Conservation (phyloP, 352 stramenopile genomes). For the Globisporangium okanoganense region DNA sequence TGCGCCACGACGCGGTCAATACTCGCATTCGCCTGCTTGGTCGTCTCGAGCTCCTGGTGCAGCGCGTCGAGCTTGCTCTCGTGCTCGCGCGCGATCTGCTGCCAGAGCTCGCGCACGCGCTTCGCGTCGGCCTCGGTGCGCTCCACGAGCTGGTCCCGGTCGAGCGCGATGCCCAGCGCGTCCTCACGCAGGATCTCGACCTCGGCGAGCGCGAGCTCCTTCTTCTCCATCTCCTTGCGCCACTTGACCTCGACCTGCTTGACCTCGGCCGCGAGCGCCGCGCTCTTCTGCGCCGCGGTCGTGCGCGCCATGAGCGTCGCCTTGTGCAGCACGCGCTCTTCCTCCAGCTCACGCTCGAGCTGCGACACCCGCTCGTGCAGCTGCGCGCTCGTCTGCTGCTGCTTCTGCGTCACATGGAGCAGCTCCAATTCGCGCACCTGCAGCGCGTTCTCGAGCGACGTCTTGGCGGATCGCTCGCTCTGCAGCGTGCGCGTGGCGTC, state of each 20-base stretch:
- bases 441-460: conserved; percentile 51
- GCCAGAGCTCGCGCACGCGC: conserved; percentile 72
- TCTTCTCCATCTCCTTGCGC: conserved; percentile 63
- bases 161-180: conserved; percentile 28
- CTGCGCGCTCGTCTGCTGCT: conserved; percentile 42
- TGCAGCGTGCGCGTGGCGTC: conserved; percentile 41
- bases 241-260: conserved; percentile 50
- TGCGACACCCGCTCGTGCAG: conserved; percentile 39
- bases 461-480: conserved; percentile 31
- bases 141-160: conserved; percentile 60
- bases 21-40: conserved; percentile 21
- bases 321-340: conserved; percentile 47
- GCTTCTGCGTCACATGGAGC: conserved; percentile 58
- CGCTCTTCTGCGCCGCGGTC: conserved; percentile 51
- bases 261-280: conserved; percentile 40
- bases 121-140: conserved; percentile 68
- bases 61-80: conserved; percentile 46
- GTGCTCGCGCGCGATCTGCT: conserved; percentile 72
- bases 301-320: conserved; percentile 49
- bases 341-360: conserved; percentile 63
- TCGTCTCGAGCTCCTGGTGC: conserved; percentile 35
- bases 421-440: conserved; percentile 67
- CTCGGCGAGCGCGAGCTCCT: conserved; percentile 47
- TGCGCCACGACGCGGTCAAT: conserved; percentile 21
- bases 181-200: conserved; percentile 48